Conservation (phyloP, 1,284 basidiomycete species). For the Ceratobasidium sp. region DNA sequence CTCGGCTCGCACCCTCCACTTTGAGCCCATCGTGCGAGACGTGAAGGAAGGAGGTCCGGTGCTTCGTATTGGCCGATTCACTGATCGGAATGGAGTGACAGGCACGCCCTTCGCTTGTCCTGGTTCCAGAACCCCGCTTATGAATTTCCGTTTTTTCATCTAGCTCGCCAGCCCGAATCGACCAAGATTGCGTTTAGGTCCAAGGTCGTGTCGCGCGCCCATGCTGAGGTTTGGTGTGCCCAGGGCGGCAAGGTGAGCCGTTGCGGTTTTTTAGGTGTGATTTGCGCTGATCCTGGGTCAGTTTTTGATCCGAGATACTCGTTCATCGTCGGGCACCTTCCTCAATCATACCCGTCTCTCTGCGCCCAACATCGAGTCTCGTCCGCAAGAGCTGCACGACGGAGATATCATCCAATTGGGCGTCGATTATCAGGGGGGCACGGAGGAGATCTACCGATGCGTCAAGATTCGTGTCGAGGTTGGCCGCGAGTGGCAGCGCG, state of each 20-base stretch:
- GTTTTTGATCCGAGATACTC: conserved; percentile 94
- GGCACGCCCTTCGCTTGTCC: conserved; percentile 55
- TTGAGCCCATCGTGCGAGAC: conserved; percentile 93
- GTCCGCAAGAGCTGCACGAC: conserved; percentile 87
- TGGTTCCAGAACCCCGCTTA: conserved; percentile 45
- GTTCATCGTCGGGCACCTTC: conserved; percentile 93
- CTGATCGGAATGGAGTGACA: conserved; percentile 78
- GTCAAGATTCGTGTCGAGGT: conserved; percentile 97
- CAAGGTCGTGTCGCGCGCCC: conserved; percentile 94
- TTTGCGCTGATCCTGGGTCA: conserved; percentile 52
- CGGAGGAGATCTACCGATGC: conserved; percentile 97
- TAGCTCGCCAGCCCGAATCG: conserved; percentile 76
- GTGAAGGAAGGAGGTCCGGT: conserved; percentile 76
- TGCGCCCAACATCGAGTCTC: conserved; percentile 84
- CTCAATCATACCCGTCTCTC: conserved; percentile 94
- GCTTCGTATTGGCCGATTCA: conserved; percentile 92
- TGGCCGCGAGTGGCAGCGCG: conserved; percentile 89
- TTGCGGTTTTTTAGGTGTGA: not conserved
- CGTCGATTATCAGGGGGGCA: conserved; percentile 97
- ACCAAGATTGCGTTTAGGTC: conserved; percentile 95
- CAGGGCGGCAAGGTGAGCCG: conserved; percentile 63
- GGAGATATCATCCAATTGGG: conserved; percentile 97
- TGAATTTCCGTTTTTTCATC: conserved; percentile 57
- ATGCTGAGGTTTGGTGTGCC: conserved; percentile 94
- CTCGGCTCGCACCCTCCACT: conserved; percentile 87